Base-by-base conservation (phyloP, 495 filamentous ascomycete species). In the Penicillium egyptiacum region DNA sequence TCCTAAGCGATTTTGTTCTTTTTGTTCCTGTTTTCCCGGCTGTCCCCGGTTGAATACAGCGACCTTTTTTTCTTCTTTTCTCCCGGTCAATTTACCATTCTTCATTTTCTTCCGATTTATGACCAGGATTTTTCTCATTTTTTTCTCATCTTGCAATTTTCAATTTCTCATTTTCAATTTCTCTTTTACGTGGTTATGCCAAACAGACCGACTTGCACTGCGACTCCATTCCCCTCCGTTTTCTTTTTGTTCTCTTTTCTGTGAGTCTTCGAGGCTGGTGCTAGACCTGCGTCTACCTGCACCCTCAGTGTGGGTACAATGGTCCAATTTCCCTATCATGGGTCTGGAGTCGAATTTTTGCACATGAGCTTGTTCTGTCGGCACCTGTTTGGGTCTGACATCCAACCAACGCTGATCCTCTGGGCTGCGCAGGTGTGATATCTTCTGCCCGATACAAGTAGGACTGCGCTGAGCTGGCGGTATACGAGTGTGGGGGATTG, bases 121-220 rank as follows among this genome's bases (percentile, higher is more conserved):
- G 63, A 62, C 59, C 61, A 55, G 65, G 61, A 57, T 45, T 42
- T 63, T 60, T 47, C 22, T 39, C 66, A 5, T 16, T 9, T 16
- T 46, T 26, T 46, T 28, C 26, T 28, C 26, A 11, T 20, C n/a
- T 41, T 46, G 22, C 0, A 12, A 25, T 58, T 50, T 33, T 47
- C 65, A 3, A 28, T 19, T 26, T 52, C 41, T 25, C 3, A 11
- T 20, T 50, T 33, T 39, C n/a, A 16, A 39, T 17, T 39, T n/a
- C n/a, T 17, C 35, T 40, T 69, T 75, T 70, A 75, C 73, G 70
- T 70, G 69, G 68, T 73, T 73, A 74, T 70, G 71, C 71, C 70
- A 73, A 66, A 71, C 68, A 73, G 67, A 68, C 67, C 59, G 65
- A 67, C 61, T 70, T 63, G 68, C 64, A 70, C 65, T 66, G 68